Percentiles rank a stretch among this genome's conserved stretches.
phyloP scores from a whole-genome alignment of 306 rosid species.

The Vigna hirtella region DNA sequence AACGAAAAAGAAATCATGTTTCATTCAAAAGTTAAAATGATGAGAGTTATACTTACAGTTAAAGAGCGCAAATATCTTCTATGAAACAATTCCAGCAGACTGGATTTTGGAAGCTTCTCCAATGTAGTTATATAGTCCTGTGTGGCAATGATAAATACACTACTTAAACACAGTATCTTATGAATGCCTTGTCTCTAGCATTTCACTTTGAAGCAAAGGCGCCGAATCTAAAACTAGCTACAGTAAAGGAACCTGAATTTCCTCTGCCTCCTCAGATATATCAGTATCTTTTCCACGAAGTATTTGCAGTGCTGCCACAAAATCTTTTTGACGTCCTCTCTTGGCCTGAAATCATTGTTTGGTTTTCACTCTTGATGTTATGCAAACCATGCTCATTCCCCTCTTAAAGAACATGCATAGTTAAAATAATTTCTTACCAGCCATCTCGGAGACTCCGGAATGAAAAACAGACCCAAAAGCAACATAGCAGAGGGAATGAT shows the following conservation, averaged over 20 bases:
- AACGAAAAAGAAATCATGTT: constrained; percentile 16
- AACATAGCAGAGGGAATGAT: constrained; percentile 77
- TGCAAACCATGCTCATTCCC: neutral
- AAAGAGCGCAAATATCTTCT: constrained; percentile 77
- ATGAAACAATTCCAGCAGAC: constrained; percentile 75
- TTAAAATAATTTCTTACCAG: constrained; percentile 61
- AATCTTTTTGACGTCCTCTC: constrained; percentile 65
- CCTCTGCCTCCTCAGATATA: constrained; percentile 73
- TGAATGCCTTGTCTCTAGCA: constrained; percentile 1
- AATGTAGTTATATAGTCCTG: constrained; percentile 80
- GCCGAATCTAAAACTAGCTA: constrained; percentile 22
- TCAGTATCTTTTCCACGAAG: constrained; percentile 84
- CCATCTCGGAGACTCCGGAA: constrained; percentile 99
- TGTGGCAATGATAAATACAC: constrained; percentile 34
- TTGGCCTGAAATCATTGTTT: constrained; percentile 65
- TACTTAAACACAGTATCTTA: neutral
- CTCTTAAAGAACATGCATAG: neutral
- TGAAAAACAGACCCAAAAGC: constrained; percentile 80
- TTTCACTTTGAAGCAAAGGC: constrained; percentile 1
- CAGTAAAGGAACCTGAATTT: constrained; percentile 71
- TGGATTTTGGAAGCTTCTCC: constrained; percentile 77
- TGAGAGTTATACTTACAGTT: constrained; percentile 54
- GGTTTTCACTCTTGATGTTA: constrained; percentile 3
- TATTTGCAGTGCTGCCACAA: constrained; percentile 63
- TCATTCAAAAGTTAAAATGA: constrained; percentile 24